phyloP scores from a whole-genome alignment of 805 yeast genomes.

The Candida quercuum region DNA sequence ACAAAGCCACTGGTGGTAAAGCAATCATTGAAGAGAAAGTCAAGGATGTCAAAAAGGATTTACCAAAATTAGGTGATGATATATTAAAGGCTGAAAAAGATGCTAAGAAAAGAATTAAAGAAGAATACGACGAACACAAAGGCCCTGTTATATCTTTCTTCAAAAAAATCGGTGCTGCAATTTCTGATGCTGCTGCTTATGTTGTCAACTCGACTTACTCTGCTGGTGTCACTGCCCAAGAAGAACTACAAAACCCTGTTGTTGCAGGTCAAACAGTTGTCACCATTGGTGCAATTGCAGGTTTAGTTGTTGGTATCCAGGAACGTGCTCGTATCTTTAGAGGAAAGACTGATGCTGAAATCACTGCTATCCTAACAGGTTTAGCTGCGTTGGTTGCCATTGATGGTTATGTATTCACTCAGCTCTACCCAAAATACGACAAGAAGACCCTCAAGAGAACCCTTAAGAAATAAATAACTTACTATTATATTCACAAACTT shows the following conservation, averaged over 20 bases:
- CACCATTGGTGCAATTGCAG: slow-evolving; percentile 41
- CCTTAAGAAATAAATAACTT: background rate
- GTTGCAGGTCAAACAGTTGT: slow-evolving; percentile 49
- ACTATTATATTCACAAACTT: background rate
- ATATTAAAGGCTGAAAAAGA: slow-evolving; percentile 31
- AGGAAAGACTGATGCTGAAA: slow-evolving; percentile 38
- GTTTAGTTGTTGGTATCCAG: slow-evolving; percentile 43
- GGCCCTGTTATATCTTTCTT: slow-evolving; percentile 21
- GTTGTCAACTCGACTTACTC: slow-evolving; percentile 16
- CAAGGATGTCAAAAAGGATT: slow-evolving; percentile 20
- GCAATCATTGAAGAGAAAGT: slow-evolving; percentile 21
- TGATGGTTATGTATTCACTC: slow-evolving; percentile 49
- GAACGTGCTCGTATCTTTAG: slow-evolving; percentile 44
- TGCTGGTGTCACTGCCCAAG: slow-evolving; percentile 19
- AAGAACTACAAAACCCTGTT: slow-evolving; percentile 58
- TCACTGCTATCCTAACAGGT: slow-evolving; percentile 46
- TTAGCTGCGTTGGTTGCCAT: slow-evolving; percentile 48
- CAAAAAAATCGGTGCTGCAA: slow-evolving; percentile 14
- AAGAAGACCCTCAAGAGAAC: slow-evolving; percentile 24
- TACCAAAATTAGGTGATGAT: slow-evolving; percentile 22
- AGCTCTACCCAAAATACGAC: slow-evolving; percentile 50
- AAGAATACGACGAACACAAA: slow-evolving; percentile 26
- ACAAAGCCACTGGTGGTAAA: slow-evolving; percentile 14
- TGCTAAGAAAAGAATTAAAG: slow-evolving; percentile 27
- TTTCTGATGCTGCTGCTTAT: slow-evolving; percentile 19